Conservation (phyloP, 495 filamentous ascomycete species). For the Paragyromitra xinjiangensis region DNA sequence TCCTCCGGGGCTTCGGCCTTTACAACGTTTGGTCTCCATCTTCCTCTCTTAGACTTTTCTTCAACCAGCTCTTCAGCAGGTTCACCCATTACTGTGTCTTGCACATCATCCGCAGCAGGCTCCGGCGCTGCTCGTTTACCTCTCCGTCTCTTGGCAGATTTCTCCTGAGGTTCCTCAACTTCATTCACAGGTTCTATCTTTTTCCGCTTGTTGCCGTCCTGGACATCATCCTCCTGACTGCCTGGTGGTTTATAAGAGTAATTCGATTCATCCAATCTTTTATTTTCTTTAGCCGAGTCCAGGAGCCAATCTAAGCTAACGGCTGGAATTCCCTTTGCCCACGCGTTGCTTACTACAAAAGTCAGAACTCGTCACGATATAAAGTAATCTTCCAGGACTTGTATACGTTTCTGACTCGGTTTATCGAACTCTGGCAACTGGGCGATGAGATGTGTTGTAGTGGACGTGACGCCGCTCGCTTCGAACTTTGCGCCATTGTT, state of each 20-base stretch:
- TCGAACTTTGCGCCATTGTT: slow-evolving; percentile 64
- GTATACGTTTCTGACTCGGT: slow-evolving; percentile 46
- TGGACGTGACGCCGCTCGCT: slow-evolving; percentile 61
- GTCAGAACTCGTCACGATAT: slow-evolving; percentile 11
- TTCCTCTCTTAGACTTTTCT: slow-evolving; percentile 60
- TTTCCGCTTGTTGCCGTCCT: slow-evolving; percentile 62
- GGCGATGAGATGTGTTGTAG: slow-evolving; percentile 68
- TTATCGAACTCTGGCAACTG: slow-evolving; percentile 65
- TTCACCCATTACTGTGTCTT: slow-evolving; percentile 8
- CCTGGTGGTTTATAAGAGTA: slow-evolving; percentile 53
- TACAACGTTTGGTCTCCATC: slow-evolving; percentile 55
- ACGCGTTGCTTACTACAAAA: slow-evolving; percentile 59
- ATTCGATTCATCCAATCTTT: slow-evolving; percentile 60
- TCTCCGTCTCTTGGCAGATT: slow-evolving; percentile 13
- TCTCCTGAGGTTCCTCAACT: neutral
- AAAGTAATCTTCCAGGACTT: neutral
- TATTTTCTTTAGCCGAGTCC: slow-evolving; percentile 62
- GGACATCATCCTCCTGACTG: slow-evolving; percentile 38
- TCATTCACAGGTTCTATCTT: slow-evolving; percentile 20
- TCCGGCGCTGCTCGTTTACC: neutral
- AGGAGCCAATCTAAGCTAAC: slow-evolving; percentile 71
- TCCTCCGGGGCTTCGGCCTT: neutral
- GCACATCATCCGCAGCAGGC: neutral
- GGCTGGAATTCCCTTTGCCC: slow-evolving; percentile 63
- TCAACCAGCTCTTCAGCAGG: slow-evolving; percentile 46